Evolutionary conservation across 306 rosid genomes (phyloP).

Genomic region (Quercus berberidifolia): DNA sequence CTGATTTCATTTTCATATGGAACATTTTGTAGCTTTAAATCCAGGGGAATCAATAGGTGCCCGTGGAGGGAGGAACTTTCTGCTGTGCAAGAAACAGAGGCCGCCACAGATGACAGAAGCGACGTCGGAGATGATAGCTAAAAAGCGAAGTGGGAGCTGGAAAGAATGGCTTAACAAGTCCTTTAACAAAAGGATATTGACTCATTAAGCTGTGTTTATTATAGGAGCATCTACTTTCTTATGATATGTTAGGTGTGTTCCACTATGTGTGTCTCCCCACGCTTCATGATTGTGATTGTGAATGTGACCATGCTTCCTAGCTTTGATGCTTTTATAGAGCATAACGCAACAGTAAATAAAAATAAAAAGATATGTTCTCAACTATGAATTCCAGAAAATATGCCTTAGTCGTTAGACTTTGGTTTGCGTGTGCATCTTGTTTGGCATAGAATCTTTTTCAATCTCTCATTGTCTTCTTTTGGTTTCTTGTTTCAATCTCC

Average conservation of each 20-base stretch:
- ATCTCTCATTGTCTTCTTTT: background rate
- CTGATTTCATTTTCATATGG: background rate
- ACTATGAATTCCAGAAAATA: background rate
- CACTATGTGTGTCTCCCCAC: background rate
- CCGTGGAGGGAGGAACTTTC: slow-evolving; percentile 27
- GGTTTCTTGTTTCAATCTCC: background rate
- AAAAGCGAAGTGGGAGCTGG: slow-evolving; percentile 27
- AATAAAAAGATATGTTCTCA: background rate
- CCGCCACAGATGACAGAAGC: slow-evolving; percentile 12
- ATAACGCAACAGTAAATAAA: background rate
- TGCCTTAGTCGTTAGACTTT: background rate
- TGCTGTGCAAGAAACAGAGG: slow-evolving; percentile 34
- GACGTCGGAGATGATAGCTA: slow-evolving; percentile 14
- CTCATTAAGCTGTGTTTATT: background rate
- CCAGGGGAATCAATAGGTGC: slow-evolving; percentile 34
- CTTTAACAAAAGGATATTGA: slow-evolving; percentile 2
- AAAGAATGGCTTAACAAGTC: slow-evolving; percentile 29
- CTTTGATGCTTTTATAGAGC: too few relatives aligned
- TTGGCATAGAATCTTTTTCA: background rate
- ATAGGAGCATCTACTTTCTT: background rate
- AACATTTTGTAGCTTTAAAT: slow-evolving; percentile 28
- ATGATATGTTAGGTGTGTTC: background rate
- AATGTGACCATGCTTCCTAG: background rate
- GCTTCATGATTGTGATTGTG: background rate
- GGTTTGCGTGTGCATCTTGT: background rate